phyloP scores from a whole-genome alignment of 768 basidiomycete genomes.

The Collybia mongolica region DNA sequence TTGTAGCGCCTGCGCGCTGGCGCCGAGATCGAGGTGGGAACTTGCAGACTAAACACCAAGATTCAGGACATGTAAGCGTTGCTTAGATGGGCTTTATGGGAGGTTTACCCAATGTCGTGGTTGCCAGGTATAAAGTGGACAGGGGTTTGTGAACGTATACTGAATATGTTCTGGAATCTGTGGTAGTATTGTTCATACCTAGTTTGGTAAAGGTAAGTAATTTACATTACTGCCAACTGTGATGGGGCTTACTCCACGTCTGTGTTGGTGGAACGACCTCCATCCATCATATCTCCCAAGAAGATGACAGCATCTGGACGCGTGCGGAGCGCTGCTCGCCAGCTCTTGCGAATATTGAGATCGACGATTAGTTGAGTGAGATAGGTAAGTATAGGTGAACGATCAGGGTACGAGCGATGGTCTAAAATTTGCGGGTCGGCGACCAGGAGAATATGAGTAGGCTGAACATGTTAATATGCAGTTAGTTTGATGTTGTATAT shows the following conservation, averaged over 20 bases:
- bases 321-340: constrained; percentile 62
- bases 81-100: not conserved
- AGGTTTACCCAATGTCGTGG: constrained; percentile 76
- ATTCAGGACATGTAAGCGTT: not conserved
- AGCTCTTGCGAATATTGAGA: constrained; percentile 82
- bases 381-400: constrained; percentile 51
- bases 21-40: constrained; percentile 41
- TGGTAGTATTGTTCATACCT: constrained; percentile 75
- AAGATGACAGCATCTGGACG: constrained; percentile 76
- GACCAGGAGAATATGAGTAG: constrained; percentile 68
- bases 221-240: constrained; percentile 1
- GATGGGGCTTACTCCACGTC: constrained; percentile 60
- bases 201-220: not conserved
- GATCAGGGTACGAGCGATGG: constrained; percentile 67
- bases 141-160: constrained; percentile 41
- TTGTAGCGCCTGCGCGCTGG: constrained; percentile 55
- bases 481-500: no score
- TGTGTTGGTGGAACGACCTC: constrained; percentile 64
- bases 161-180: constrained; percentile 74
- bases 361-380: constrained; percentile 71
- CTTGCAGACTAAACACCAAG: constrained; percentile 43
- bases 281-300: constrained; percentile 93
- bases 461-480: not conserved
- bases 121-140: constrained; percentile 85
- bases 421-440: constrained; percentile 90